Base-by-base conservation (phyloP, 2,329 filamentous ascomycete genomes). In the Botryotinia globosa region DNA sequence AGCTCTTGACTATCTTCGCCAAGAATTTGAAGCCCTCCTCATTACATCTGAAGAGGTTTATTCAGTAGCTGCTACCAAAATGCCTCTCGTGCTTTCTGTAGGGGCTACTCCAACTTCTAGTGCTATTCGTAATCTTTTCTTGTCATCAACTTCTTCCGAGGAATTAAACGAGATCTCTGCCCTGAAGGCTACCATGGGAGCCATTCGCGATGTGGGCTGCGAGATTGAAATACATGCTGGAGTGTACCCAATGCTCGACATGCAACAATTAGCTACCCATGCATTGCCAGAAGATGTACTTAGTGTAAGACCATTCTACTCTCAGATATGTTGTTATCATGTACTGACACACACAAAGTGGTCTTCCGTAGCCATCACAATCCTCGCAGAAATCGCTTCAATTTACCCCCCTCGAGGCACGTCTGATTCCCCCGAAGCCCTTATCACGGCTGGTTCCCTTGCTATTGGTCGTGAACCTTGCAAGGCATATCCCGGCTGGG, bases 91-190 rank as follows among this genome's bases (percentile, higher is more conserved):
- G 0, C 83, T 95, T 4, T 92, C 90, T 0, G 90, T 94, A 0
- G 93, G 93, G 34, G 92, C 93, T 0, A 93, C 92, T 29, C 93
- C 93, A 0, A 94, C 92, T 0, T 89, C 90, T 1, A 89, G 90
- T 0, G 86, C 89, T 16, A 84, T 91, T 39, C 88, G 92, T 78
- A 89, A 92, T 76, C 82, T 89, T 8, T 78, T 85, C 0, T 61
- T 77, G 59, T 58, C 69, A 7, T 29, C 64, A n/a, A 71, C 83
- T 72, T 71, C 75, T 20, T 32, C 61, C 5, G 75, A 75, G 66
- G 74, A 77, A 75, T 73, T 74, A 20, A 73, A 74, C n/a, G 81
- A 82, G 7, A 82, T 80, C 0, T 79, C 80, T 9, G 79, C 82
- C 37, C 83, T 88, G 54, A 81, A 82, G 34, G 74, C 76, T 1